Evolutionary conservation across 164 flowering plant genomes (phyloP).

Genomic region (Vitis vinifera): ASM3070453v1 NC_081819.1:19321501-19322000

Average conservation of each 20-base stretch:
- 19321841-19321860: background rate
- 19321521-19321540: no score
- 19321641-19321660: conserved; percentile 88
- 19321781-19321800: background rate
- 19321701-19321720: conserved; percentile 81
- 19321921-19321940: no score
- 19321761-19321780: background rate
- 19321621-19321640: conserved; percentile 45
- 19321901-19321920: no score
- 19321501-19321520: no score
- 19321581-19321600: no score
- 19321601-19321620: background rate
- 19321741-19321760: conserved; percentile 15
- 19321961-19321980: no score
- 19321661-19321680: conserved; percentile 64
- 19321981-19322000: no score
- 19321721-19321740: conserved; percentile 93
- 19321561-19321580: no score
- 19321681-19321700: conserved; percentile 92
- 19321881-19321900: no score
- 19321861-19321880: background rate
- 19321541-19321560: no score
- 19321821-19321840: background rate
- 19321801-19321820: background rate
- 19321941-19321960: no score